These are phyloP conservation scores for Piedraia hortae DNA, from an alignment of 2,329 filamentous ascomycete species.

Conservation along the genomic window DNA sequence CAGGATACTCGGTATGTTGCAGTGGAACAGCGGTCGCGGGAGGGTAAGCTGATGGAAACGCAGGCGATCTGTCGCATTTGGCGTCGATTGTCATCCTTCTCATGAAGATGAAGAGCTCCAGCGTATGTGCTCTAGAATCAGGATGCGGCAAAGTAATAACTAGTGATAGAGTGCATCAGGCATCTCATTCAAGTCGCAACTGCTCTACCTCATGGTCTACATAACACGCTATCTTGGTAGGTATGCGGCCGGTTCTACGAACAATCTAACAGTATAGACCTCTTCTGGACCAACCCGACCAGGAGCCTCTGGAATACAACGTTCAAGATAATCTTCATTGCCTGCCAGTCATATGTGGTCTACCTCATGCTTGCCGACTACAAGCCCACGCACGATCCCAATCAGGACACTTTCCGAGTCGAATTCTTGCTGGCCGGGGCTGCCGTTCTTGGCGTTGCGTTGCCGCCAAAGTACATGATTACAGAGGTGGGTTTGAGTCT, in stretches of 20 bases:
- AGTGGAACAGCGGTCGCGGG: not conserved
- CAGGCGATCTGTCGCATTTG: constrained; percentile 87
- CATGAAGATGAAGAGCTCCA: constrained; percentile 78
- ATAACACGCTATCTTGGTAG: constrained; percentile 54
- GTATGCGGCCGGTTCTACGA: constrained; percentile 1
- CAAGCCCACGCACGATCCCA: constrained; percentile 91
- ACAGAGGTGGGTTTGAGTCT: constrained; percentile 26
- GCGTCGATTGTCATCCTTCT: constrained; percentile 80
- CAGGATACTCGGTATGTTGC: constrained; percentile 29
- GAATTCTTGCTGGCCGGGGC: constrained; percentile 75
- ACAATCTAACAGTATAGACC: constrained; percentile 1
- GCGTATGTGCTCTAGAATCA: constrained; percentile 28
- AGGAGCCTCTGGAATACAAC: constrained; percentile 54
- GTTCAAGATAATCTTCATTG: constrained; percentile 91
- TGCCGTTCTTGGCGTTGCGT: constrained; percentile 48
- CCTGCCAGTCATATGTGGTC: constrained; percentile 70
- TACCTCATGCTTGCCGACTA: constrained; percentile 96
- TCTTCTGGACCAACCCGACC: constrained; percentile 20
- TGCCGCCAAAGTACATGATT: constrained; percentile 60
- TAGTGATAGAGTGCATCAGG: constrained; percentile 64
- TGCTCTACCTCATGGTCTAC: constrained; percentile 81
- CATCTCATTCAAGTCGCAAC: constrained; percentile 97
- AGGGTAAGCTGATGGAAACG: constrained; percentile 2
- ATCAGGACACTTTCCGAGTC: constrained; percentile 89
- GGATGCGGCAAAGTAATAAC: not conserved